A percentile compares a stretch with the other conserved stretches of the same genome.
phyloP scores from a whole-genome alignment of 139 green algal species.

The Astrephomene gubernaculifera region DNA sequence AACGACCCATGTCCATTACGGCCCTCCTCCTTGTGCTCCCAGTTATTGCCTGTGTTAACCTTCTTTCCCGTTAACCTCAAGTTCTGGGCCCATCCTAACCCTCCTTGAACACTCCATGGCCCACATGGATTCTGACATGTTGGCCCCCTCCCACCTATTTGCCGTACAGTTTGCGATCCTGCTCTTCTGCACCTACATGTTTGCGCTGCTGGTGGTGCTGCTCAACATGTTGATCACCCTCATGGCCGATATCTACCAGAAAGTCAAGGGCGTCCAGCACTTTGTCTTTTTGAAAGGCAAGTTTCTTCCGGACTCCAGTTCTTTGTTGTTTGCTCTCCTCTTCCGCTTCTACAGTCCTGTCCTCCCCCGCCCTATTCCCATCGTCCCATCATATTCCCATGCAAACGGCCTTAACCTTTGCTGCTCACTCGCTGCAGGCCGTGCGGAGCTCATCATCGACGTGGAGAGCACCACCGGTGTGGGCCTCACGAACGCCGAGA shows the following conservation, averaged over 20 bases:
- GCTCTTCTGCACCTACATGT: slow-evolving; percentile 55
- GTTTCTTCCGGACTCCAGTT: too few relatives aligned
- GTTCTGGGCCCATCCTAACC: too few relatives aligned
- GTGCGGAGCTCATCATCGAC: slow-evolving; percentile 54
- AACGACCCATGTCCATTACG: too few relatives aligned
- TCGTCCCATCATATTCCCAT: too few relatives aligned
- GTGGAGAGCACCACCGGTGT: slow-evolving; percentile 39
- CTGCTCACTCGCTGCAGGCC: slow-evolving; percentile 8
- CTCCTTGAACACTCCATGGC: too few relatives aligned
- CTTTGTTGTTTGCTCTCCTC: too few relatives aligned
- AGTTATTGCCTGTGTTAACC: too few relatives aligned
- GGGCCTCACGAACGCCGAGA: background rate
- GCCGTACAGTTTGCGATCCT: slow-evolving; percentile 46
- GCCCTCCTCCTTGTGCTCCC: too few relatives aligned
- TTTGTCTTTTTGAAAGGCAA: slow-evolving; percentile 50
- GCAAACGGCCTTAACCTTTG: background rate
- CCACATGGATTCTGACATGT: too few relatives aligned
- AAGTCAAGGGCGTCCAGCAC: slow-evolving; percentile 40
- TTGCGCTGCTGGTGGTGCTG: slow-evolving; percentile 55
- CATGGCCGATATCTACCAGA: slow-evolving; percentile 56
- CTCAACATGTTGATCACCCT: slow-evolving; percentile 66
- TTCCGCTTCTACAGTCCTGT: too few relatives aligned
- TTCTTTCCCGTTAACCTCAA: too few relatives aligned
- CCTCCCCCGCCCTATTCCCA: too few relatives aligned
- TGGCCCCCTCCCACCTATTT: background rate